Evolutionary conservation across 176 grass and related monocot genomes (phyloP), one percentile per base, ranked within the genome.

Genomic region (Carex scoparia): DNA sequence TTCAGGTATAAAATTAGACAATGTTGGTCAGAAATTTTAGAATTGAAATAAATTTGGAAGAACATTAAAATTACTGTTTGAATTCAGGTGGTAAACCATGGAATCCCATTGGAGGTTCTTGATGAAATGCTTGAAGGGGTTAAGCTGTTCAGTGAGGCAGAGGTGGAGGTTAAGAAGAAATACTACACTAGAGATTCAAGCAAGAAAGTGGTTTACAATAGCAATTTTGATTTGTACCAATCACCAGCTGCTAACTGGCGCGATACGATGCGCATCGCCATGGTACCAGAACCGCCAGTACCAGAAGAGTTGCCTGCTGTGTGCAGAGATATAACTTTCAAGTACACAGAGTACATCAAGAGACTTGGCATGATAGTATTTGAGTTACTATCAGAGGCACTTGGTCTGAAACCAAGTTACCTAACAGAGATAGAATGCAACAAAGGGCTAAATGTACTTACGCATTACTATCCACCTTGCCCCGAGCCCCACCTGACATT

Each of bases 401-500:
- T 94, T 9, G 88, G 86, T 3, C 77, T 91, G 1, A 33, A 28
- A 1, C 16, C 1, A 10, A 54, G 33, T 0, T 28, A 87, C 76
- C 55, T 94, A 18, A 31, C 12, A 33, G 81, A 78, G 11, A 84
- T 84, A 37, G 81, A 87, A 4, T 88, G 92, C 60, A 35, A 80
- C 6, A 67, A 84, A 38, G 84, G 84, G 19, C 5, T 69, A 0
- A 30, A 1, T 54, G 10, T 92, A 18, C 38, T 42, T 12, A 35
- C 13, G 37, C 93, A 94, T 77, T 90, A 90, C 81, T 90, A 92
- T 64, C 90, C 86, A n/a, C 75, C 84, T 51, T 92, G 88, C 62
- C 90, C 93, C 4, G 84, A 94, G 84, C 90, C 93, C 18, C 38
- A 87, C 4, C 62, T 85, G 16, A 86, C 90, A 14, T 10, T 88